Evolutionary conservation across 179 eudicot genomes (phyloP).

Genomic region (Camellia oleifera): DNA sequence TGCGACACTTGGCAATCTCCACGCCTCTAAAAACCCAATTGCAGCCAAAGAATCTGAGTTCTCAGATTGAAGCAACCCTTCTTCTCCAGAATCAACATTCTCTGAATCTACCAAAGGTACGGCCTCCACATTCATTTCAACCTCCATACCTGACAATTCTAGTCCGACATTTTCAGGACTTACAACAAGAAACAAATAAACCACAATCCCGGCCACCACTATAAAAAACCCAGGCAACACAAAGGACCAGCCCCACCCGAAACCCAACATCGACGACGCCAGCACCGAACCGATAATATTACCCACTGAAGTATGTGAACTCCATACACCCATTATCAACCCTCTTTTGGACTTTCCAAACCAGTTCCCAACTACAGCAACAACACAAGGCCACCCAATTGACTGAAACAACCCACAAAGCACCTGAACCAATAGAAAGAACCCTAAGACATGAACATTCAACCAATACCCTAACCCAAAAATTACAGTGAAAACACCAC

Average conservation of each 20-base stretch:
- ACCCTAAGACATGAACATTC: conserved; percentile 50
- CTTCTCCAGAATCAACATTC: conserved; percentile 41
- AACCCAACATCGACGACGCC: conserved; percentile 67
- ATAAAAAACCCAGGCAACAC: conserved; percentile 72
- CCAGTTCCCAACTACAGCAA: conserved; percentile 90
- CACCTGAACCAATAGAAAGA: conserved; percentile 59
- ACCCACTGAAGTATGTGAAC: conserved; percentile 84
- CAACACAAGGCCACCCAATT: conserved; percentile 96
- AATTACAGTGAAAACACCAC: conserved; percentile 58
- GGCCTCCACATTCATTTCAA: conserved; percentile 54
- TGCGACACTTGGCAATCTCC: conserved; percentile 89
- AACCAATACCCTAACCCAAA: conserved; percentile 83
- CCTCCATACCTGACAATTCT: conserved; percentile 35
- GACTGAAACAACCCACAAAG: conserved; percentile 84
- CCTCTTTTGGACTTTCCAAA: conserved; percentile 82
- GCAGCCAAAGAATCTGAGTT: conserved; percentile 37
- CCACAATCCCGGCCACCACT: conserved; percentile 42
- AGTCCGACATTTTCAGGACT: conserved; percentile 63
- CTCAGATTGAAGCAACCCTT: conserved; percentile 30
- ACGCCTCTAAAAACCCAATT: conserved; percentile 84
- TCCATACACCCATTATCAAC: conserved; percentile 92
- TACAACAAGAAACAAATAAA: conserved; percentile 70
- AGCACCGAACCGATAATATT: conserved; percentile 79
- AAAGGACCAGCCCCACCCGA: conserved; percentile 99
- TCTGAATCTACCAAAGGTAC: conserved; percentile 35